Conservation (phyloP, 164 flowering plant genomes). For the Tinospora cordifolia region DNA sequence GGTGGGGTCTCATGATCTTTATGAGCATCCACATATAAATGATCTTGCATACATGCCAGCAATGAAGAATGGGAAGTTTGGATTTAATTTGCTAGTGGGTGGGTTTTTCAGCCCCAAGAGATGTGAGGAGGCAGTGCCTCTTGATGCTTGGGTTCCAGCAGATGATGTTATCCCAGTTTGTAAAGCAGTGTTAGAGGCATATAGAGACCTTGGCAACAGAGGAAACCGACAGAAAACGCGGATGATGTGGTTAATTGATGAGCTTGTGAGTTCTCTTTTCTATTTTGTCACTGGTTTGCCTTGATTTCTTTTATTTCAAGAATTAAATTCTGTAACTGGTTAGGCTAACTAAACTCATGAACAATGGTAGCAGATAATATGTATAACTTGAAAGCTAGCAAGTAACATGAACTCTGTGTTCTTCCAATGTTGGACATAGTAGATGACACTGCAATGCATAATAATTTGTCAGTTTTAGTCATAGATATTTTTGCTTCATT, state of each 20-base stretch:
- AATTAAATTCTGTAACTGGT: no score
- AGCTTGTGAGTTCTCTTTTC: conserved; percentile 53
- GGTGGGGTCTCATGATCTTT: conserved; percentile 89
- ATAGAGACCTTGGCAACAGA: conserved; percentile 76
- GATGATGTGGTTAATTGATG: conserved; percentile 99
- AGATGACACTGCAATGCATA: no score
- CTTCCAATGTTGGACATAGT: no score
- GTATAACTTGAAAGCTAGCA: no score
- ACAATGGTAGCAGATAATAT: no score
- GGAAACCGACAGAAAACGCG: conserved; percentile 89
- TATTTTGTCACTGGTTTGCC: not conserved
- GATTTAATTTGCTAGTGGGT: conserved; percentile 89
- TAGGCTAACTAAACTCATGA: no score
- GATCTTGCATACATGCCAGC: conserved; percentile 99
- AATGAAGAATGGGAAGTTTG: conserved; percentile 63
- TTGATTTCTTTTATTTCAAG: no score
- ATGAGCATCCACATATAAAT: conserved; percentile 95
- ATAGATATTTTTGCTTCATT: no score
- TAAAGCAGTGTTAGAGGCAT: conserved; percentile 75
- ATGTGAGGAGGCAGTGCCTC: conserved; percentile 89
- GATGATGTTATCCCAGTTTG: conserved; percentile 73
- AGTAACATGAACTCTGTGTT: no score
- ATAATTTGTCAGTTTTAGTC: no score
- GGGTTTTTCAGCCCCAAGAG: conserved; percentile 92
- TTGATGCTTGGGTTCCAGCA: conserved; percentile 87